Base-by-base conservation (phyloP, 2,329 filamentous ascomycete species). In the Mycogone perniciosa region DNA sequence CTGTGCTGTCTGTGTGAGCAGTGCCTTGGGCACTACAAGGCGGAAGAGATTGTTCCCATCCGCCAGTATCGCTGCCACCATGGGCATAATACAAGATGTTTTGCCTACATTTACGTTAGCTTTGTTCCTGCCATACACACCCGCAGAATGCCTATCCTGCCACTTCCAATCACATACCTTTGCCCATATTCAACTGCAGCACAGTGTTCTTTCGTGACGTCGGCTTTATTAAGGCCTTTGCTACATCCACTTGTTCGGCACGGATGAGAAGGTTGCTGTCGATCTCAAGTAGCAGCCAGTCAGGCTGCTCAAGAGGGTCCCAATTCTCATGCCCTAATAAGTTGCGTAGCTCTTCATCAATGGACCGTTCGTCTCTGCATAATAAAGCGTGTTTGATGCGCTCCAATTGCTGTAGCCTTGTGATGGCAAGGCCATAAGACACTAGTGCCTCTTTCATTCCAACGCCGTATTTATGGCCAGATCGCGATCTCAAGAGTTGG, bases 231-330 rank as follows among this genome's bases (percentile, higher is more conserved):
- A 80, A 88, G 0, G 80, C 78, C 2, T 68, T 56, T 0, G 84
- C 83, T 6, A 88, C 82, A 4, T 81, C 72, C 0, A 84, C 71
- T 56, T 88, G 84, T 3, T 78, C 76, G 0, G 72, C 67, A 0
- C 85, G 76, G 47, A 88, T 81, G 30, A 84, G 68, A 2, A 88
- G 63, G 52, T 85, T 75, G 0, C 76, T 71, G 46, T 88, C 85
- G 10, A 88, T 76, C 54, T 88, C 84, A 0, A 89, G 64, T 0
- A 88, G 67, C 0, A 88, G 62, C 79, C 82, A 86, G 57, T 88
- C 84, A 0, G 81, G 71, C 31, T 75, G 62, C 0, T 79, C 64
- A 0, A 61, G n/a, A 0, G 80, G 76, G 2, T 69, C 59, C 83
- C 83, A 86, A 31, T 82, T 79, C 0, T 58, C 60, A 57, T 86